Percentiles rank a stretch among this genome's conserved stretches.
These are phyloP conservation scores for Xylariaceae sp. DNA, from an alignment of 2,329 filamentous ascomycete species.

Conservation along the genomic window DNA sequence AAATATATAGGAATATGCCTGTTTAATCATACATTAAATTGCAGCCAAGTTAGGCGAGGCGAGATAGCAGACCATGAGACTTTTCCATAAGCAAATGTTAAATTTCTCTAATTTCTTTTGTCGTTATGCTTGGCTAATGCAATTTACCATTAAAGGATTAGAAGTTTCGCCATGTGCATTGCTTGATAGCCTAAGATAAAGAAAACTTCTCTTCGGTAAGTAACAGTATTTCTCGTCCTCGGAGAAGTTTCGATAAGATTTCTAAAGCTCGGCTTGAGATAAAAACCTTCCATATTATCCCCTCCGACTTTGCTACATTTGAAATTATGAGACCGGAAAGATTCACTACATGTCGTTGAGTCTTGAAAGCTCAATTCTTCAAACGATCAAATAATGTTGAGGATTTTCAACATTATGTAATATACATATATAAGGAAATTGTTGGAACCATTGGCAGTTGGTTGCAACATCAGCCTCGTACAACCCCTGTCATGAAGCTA, in stretches of 20 bases:
- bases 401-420: no score
- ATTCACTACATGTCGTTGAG: not conserved
- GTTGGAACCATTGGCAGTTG: no score
- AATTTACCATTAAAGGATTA: not conserved
- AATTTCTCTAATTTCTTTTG: not conserved
- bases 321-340: not conserved
- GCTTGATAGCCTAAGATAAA: not conserved
- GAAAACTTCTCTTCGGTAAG: conserved; percentile 1
- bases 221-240: not conserved
- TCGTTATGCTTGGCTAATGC: not conserved
- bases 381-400: no score
- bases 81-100: not conserved
- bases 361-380: no score
- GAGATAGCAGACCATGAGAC: not conserved
- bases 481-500: no score
- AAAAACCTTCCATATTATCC: not conserved
- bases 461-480: no score
- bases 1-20: no score
- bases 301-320: not conserved
- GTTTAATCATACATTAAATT: no score
- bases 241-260: not conserved
- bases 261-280: conserved; percentile 3
- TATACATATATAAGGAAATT: no score
- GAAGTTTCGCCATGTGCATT: conserved; percentile 2
- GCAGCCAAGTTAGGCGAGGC: no score